Evolutionary conservation across 306 rosid genomes (phyloP), one percentile per base, ranked within the genome.

Genomic region (Begonia fuchsioides): DNA sequence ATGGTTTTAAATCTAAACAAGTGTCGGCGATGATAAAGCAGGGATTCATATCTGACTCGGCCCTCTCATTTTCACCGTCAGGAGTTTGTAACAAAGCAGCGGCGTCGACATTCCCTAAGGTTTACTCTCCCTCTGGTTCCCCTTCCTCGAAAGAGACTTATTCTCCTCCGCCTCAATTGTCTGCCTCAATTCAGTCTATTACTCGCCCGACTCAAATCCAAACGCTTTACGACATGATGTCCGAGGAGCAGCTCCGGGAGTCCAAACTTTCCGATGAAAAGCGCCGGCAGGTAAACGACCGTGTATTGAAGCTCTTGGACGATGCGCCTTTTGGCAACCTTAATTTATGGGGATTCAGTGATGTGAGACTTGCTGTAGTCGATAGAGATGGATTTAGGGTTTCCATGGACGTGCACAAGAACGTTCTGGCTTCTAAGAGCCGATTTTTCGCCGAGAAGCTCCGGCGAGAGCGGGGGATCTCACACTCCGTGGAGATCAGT

Each of bases 211-310:
- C 13, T 47, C 69, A 61, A 18, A 57, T 71, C 16, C 96, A 82
- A 20, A 72, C 92, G 3, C 94, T 86, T 49, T 75, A 72, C 72
- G 90, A 86, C 12, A 79, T 86, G 90, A 86, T 86, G 80, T 70
- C 90, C 1, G 74, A 63, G 11, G 71, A 81, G 44, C 81, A 74
- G 9, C 45, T 19, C 59, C 76, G 74, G 13, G 73, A 72, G 46
- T 38, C 74, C 8, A 72, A 62, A 53, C 43, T 51, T 46, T 57
- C 83, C 50, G 72, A 71, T 26, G 82, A 69, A 2, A 64, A 60
- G 32, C 77, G 71, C 61, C 77, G 78, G 2, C 72, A 55, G 19
- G 15, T 68, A 49, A 78, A 72, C 47, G 78, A 72, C 43, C 75
- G 80, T 10, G 54, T 86, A 13, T 43, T 59, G 32, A 70, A 56